phyloP scores from a whole-genome alignment of 2,329 filamentous ascomycete species.

The Berkeleyomyces basicola region DNA sequence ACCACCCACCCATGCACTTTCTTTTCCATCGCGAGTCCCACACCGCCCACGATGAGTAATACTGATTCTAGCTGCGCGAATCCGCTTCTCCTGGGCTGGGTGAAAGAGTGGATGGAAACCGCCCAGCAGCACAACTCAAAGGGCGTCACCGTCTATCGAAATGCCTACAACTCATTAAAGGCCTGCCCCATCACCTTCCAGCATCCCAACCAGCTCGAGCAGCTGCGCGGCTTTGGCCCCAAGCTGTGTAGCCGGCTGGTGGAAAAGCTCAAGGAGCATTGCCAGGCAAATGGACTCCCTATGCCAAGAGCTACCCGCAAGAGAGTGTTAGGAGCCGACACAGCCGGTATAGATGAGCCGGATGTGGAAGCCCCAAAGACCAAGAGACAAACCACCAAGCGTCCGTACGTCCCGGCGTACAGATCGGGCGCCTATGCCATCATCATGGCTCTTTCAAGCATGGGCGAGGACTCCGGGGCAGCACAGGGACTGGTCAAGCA shows the following conservation, averaged over 20 bases:
- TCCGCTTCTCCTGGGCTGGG: constrained; percentile 53
- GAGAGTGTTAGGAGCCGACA: constrained; percentile 16
- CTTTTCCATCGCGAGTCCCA: no score
- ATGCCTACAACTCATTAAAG: constrained; percentile 62
- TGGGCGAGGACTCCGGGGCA: constrained; percentile 33
- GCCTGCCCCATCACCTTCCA: constrained; percentile 53
- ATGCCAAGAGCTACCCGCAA: constrained; percentile 34
- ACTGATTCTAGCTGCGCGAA: constrained; percentile 37
- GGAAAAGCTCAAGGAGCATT: constrained; percentile 41
- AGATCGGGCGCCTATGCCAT: constrained; percentile 63
- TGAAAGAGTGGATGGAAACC: constrained; percentile 60
- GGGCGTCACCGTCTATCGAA: constrained; percentile 53
- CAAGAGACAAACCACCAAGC: constrained; percentile 44
- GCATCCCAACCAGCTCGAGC: constrained; percentile 56
- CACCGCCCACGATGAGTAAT: not conserved
- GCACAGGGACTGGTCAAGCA: constrained; percentile 46
- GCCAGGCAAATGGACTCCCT: constrained; percentile 47
- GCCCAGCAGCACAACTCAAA: constrained; percentile 55
- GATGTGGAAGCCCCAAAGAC: constrained; percentile 24
- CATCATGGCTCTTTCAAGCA: constrained; percentile 45
- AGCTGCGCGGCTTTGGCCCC: constrained; percentile 57
- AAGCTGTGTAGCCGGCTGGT: constrained; percentile 56
- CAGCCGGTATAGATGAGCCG: not conserved
- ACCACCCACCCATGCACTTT: no score
- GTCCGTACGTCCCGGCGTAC: constrained; percentile 53